Evolutionary conservation across 306 rosid genomes (phyloP).

Genomic region (Morella rubra): DNA sequence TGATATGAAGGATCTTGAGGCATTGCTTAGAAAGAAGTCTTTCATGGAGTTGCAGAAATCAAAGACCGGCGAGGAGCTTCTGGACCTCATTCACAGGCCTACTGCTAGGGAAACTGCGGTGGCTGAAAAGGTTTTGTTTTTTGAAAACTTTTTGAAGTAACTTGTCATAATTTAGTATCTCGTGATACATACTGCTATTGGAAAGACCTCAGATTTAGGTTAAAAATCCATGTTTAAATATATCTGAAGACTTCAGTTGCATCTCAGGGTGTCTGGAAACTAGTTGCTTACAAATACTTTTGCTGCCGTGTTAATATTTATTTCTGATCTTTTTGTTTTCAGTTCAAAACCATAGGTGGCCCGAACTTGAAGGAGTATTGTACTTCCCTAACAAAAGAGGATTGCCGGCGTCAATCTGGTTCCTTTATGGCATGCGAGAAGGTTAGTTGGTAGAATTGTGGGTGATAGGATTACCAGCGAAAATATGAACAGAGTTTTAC

Average conservation of each 20-base stretch:
- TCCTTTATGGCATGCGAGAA: constrained; percentile 86
- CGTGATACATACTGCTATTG: not conserved
- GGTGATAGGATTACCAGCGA: not conserved
- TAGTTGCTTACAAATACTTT: not conserved
- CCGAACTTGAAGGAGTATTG: constrained; percentile 85
- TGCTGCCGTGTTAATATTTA: not conserved
- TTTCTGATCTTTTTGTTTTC: constrained; percentile 33
- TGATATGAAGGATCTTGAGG: constrained; percentile 87
- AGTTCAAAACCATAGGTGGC: constrained; percentile 95
- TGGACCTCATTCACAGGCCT: constrained; percentile 94
- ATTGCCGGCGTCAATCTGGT: constrained; percentile 83
- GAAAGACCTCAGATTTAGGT: not conserved
- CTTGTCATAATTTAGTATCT: not conserved
- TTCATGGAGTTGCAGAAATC: constrained; percentile 79
- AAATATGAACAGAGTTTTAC: not conserved
- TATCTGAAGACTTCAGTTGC: not conserved
- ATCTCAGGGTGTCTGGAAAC: not conserved
- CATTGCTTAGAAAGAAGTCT: constrained; percentile 83
- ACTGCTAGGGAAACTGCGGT: constrained; percentile 93
- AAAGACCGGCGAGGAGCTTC: constrained; percentile 91
- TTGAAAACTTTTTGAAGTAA: constrained; percentile 6
- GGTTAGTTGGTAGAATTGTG: constrained; percentile 43
- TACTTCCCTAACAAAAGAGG: constrained; percentile 89
- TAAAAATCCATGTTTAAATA: not conserved
- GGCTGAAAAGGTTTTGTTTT: constrained; percentile 81